A percentile compares a stretch with the other conserved stretches of the same genome.
Evolutionary conservation across 1,139 yeast genomes (phyloP).

Genomic region (Eremothecium gossypii): DNA sequence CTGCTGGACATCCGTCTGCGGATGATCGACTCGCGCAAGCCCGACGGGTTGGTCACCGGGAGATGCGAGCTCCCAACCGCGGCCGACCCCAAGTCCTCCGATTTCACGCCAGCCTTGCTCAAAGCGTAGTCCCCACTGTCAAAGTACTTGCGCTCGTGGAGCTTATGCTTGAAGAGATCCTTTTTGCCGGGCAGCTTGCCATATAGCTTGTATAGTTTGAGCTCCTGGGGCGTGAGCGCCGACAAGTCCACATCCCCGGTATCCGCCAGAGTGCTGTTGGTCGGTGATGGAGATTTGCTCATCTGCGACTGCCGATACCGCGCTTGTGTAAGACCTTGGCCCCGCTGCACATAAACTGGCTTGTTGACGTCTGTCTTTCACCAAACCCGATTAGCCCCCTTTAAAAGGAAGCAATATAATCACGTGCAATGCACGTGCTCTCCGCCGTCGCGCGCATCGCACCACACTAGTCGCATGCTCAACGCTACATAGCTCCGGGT

Average conservation of each 20-base stretch:
- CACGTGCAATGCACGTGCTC: no score
- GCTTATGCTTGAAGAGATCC: constrained; percentile 68
- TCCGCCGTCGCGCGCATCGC: no score
- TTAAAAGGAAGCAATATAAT: background rate
- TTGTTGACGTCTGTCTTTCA: background rate
- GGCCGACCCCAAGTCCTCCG: constrained; percentile 18
- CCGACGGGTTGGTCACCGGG: constrained; percentile 30
- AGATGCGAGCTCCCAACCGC: constrained; percentile 22
- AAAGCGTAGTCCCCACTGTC: constrained; percentile 97
- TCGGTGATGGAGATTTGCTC: constrained; percentile 21
- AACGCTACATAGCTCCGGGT: no score
- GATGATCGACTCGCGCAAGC: constrained; percentile 28
- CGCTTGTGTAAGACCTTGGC: no score
- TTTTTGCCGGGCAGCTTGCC: constrained; percentile 85
- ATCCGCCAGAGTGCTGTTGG: constrained; percentile 20
- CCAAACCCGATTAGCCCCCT: background rate
- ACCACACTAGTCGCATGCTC: no score
- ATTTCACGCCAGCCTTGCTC: constrained; percentile 47
- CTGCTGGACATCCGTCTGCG: constrained; percentile 30
- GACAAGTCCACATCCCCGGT: constrained; percentile 39
- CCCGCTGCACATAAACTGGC: background rate
- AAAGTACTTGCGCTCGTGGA: constrained; percentile 85
- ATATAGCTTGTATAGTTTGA: constrained; percentile 64
- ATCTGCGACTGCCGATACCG: background rate
- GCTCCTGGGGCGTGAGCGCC: constrained; percentile 57